Evolutionary conservation across 345 rosid genomes (phyloP), one percentile per base, ranked within the genome.

Genomic region (Salix brachista): DNA sequence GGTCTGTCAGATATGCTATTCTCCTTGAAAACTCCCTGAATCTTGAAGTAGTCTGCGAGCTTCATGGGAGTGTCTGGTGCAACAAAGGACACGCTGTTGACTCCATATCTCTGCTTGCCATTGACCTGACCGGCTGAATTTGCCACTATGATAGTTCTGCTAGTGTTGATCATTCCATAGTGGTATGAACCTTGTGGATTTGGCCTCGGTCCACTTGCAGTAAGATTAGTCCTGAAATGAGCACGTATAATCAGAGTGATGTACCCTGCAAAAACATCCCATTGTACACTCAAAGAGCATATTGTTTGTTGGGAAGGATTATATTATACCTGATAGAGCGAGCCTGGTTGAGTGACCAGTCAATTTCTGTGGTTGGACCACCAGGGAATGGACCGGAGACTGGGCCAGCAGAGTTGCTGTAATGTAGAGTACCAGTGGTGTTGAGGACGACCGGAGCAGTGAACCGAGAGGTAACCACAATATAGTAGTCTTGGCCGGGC

Each of bases 171-270:
- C 89, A 90, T 48, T 17, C 99, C 99, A 65, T 96, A 96, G 76
- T 96, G 97, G 86, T 93, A 96, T 1, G 99, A 95, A 13, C 99
- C 99, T 85, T 95, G 99, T 3, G 99, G 99, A 83, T 96, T 96
- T 4, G 99, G 98, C 60, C 99, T 87, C 1, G 98, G 98, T 34
- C 94, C 99, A 75, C 97, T 96, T 16, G 99, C 98, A 0, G 99
- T 91, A 65, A 96, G 87, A 75, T 96, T 96, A 87, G 96, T 84
- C 84, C 98, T 92, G 90, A 71, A 84, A 75, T 10, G 12, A 67
- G 16, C 67, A 37, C 65, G 4, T 3, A 9, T 23, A 3, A 23
- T 58, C 64, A 58, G 64, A 58, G 64, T 3, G 4, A 54, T 54
- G 25, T 0, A n/a, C 26, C 12, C 16, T 11, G 48, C 16, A 12